These are phyloP conservation scores for Dovyalis caffra DNA, from an alignment of 345 rosid species.

Conservation along the genomic window DNA sequence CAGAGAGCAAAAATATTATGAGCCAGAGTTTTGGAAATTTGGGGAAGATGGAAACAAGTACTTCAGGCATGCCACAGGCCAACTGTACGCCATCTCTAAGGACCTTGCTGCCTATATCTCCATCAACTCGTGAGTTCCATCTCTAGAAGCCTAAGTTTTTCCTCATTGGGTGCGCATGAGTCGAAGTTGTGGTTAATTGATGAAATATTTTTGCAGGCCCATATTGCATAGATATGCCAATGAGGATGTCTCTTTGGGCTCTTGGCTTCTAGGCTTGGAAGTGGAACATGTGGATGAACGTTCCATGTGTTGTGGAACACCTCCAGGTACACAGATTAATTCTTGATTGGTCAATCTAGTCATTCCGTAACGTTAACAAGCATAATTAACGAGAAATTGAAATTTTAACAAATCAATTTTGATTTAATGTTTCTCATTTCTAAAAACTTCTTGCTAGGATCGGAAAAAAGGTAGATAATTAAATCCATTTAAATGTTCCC, in stretches of 20 bases:
- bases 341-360: neutral
- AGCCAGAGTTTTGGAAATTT: conserved; percentile 92
- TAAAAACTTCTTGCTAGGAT: too few relatives aligned
- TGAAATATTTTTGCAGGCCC: conserved; percentile 35
- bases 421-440: too few relatives aligned
- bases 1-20: conserved; percentile 79
- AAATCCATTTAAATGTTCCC: too few relatives aligned
- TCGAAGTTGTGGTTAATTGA: too few relatives aligned
- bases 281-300: conserved; percentile 80
- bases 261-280: conserved; percentile 83
- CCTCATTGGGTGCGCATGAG: too few relatives aligned
- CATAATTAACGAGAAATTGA: too few relatives aligned
- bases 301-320: conserved; percentile 90
- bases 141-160: too few relatives aligned
- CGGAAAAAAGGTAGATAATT: too few relatives aligned
- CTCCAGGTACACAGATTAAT: conserved; percentile 42
- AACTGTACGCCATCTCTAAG: conserved; percentile 80
- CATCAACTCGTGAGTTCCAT: conserved; percentile 52
- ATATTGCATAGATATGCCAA: conserved; percentile 87
- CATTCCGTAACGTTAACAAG: neutral
- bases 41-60: conserved; percentile 93
- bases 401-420: too few relatives aligned
- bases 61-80: conserved; percentile 92
- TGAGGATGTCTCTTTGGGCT: conserved; percentile 87
- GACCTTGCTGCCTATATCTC: conserved; percentile 86